These are phyloP conservation scores for Cystofilobasidium macerans DNA, from an alignment of 768 basidiomycete species.

Conservation along the genomic window DNA sequence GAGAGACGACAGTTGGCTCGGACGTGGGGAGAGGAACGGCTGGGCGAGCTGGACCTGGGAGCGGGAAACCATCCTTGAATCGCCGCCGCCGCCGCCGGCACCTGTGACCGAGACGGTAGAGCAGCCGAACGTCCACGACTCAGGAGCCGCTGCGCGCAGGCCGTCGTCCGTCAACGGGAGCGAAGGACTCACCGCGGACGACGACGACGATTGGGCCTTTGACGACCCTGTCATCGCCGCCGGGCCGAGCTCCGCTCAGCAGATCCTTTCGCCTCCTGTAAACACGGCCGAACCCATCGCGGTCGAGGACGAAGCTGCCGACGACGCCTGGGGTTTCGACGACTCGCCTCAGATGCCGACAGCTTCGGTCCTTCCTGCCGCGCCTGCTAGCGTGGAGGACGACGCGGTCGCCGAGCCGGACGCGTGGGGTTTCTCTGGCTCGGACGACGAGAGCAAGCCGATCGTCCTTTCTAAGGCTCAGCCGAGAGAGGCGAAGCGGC, in stretches of 20 bases:
- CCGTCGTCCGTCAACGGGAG: not conserved
- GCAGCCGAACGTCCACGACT: not conserved
- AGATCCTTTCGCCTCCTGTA: not conserved
- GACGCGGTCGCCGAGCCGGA: too few relatives aligned
- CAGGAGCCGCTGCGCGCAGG: too few relatives aligned
- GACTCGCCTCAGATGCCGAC: not conserved
- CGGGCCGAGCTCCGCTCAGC: not conserved
- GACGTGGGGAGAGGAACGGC: not conserved
- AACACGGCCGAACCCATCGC: constrained; percentile 3
- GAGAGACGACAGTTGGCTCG: constrained; percentile 4
- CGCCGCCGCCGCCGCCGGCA: not conserved
- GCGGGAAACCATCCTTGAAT: constrained; percentile 1
- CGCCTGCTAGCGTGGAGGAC: not conserved
- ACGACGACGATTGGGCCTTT: constrained; percentile 41
- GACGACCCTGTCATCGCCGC: constrained; percentile 39
- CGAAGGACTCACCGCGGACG: constrained; percentile 14
- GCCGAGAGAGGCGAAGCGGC: constrained; percentile 15
- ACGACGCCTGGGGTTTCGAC: constrained; percentile 29
- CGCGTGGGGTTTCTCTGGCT: not conserved
- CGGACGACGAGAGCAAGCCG: not conserved
- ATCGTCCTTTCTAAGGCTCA: not conserved
- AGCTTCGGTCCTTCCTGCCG: not conserved
- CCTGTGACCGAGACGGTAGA: not conserved
- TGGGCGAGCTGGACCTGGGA: constrained; percentile 16
- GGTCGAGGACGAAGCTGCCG: constrained; percentile 30